phyloP scores from a whole-genome alignment of 2,329 filamentous ascomycete genomes.

The Camptophora hylomeconis region DNA sequence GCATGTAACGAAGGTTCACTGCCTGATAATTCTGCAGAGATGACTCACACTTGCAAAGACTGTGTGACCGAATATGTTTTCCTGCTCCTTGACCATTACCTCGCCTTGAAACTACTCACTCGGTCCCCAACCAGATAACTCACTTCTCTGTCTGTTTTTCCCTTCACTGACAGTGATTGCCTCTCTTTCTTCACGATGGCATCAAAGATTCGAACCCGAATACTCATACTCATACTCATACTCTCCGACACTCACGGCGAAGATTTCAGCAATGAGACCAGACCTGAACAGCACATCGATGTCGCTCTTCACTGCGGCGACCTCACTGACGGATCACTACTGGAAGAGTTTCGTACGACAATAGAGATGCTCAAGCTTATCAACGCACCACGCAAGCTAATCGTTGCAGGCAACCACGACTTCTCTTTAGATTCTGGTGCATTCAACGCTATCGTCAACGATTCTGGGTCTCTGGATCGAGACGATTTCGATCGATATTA shows the following conservation, averaged over 20 bases:
- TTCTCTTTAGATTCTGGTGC: slow-evolving; percentile 26
- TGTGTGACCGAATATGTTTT: no score
- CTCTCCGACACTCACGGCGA: slow-evolving; percentile 33
- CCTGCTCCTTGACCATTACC: no score
- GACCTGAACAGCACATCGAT: slow-evolving; percentile 27
- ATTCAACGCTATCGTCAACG: slow-evolving; percentile 25
- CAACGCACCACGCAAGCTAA: slow-evolving; percentile 39
- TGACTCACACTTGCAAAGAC: no score
- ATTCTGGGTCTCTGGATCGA: slow-evolving; percentile 19
- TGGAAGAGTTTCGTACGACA: slow-evolving; percentile 29
- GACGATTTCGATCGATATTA: slow-evolving; percentile 24
- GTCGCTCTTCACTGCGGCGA: slow-evolving; percentile 43
- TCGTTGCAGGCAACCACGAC: slow-evolving; percentile 46
- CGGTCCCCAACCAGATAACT: no score
- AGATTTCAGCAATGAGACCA: slow-evolving; percentile 12
- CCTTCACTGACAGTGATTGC: background rate
- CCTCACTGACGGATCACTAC: slow-evolving; percentile 31
- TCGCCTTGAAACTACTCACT: no score
- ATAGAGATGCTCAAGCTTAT: slow-evolving; percentile 31
- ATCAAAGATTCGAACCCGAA: slow-evolving; percentile 23
- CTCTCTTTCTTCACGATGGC: slow-evolving; percentile 4
- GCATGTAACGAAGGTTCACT: no score
- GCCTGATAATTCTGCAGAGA: no score
- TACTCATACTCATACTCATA: slow-evolving; percentile 30
- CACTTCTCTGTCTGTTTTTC: no score